Conservation (phyloP, 1,284 basidiomycete species). For the Schizophyllum commune region DNA sequence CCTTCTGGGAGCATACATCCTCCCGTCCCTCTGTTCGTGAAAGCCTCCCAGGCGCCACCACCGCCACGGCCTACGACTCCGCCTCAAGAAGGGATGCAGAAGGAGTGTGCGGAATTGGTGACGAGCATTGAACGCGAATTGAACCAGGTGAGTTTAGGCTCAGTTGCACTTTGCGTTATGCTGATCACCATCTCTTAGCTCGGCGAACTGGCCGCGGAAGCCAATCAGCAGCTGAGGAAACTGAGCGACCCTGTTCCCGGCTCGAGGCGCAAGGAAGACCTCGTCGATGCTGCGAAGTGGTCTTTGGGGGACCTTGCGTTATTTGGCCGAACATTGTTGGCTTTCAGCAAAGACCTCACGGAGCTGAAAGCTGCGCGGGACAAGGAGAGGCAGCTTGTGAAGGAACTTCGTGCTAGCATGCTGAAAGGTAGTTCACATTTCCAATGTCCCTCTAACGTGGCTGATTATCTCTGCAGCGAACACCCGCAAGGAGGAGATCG, state of each 20-base stretch:
- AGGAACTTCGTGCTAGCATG: constrained; percentile 52
- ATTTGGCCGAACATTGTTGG: constrained; percentile 41
- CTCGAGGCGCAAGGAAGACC: constrained; percentile 33
- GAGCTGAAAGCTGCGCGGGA: constrained; percentile 34
- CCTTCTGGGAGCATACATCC: background rate
- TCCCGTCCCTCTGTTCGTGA: background rate
- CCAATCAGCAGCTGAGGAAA: constrained; percentile 23
- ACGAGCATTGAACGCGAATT: constrained; percentile 40
- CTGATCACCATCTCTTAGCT: constrained; percentile 28
- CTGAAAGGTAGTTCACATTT: constrained; percentile 49
- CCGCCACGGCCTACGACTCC: constrained; percentile 13
- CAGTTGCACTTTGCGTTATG: constrained; percentile 1
- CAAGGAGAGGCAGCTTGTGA: constrained; percentile 27
- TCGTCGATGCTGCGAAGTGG: constrained; percentile 46
- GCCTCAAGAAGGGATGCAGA: constrained; percentile 53
- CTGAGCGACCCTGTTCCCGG: constrained; percentile 29
- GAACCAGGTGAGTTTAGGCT: constrained; percentile 34
- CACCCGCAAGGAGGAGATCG: constrained; percentile 69
- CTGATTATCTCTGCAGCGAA: constrained; percentile 36
- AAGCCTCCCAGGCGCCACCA: background rate
- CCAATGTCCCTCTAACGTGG: background rate
- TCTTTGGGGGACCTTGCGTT: constrained; percentile 40
- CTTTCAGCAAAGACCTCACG: constrained; percentile 42
- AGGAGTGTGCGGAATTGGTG: constrained; percentile 45
- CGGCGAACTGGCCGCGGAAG: constrained; percentile 27